phyloP scores from a whole-genome alignment of 108 stramenopile genomes.

The Fragilaria radians region DNA sequence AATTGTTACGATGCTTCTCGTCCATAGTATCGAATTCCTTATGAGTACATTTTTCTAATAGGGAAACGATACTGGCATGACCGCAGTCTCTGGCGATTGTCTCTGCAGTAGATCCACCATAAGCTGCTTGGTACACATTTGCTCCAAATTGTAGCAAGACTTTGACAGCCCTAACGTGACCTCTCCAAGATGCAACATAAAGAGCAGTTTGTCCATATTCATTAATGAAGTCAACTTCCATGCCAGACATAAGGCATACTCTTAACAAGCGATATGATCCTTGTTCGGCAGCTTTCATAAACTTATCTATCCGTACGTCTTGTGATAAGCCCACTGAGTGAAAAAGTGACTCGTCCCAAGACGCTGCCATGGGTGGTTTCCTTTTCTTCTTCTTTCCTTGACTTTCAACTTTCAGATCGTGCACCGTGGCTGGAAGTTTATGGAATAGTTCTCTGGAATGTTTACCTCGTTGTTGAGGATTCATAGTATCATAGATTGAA shows the following conservation, averaged over 20 bases:
- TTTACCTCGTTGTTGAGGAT: constrained; percentile 15
- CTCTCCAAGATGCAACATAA: constrained; percentile 67
- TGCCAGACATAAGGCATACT: constrained; percentile 52
- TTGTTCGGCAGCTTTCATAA: constrained; percentile 45
- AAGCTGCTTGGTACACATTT: constrained; percentile 32
- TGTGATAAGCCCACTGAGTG: constrained; percentile 46
- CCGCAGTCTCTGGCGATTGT: constrained; percentile 19
- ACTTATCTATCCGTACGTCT: constrained; percentile 67
- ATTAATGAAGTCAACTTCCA: constrained; percentile 58
- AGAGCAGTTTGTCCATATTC: constrained; percentile 73
- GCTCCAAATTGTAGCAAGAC: constrained; percentile 55
- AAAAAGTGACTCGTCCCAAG: constrained; percentile 49
- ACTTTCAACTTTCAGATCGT: constrained; percentile 29
- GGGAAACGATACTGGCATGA: constrained; percentile 18
- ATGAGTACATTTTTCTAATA: constrained; percentile 10
- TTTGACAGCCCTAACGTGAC: constrained; percentile 28
- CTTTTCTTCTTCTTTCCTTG: constrained; percentile 22
- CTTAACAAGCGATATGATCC: constrained; percentile 38
- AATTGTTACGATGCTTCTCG: neutral
- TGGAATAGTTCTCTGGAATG: constrained; percentile 38
- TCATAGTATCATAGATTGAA: neutral
- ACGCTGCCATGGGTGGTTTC: constrained; percentile 26
- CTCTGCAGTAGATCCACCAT: constrained; percentile 49
- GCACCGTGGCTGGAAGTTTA: constrained; percentile 31
- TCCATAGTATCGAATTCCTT: neutral